phyloP scores from a whole-genome alignment of 2,329 filamentous ascomycete species.

The Metarhizium rileyi region DNA sequence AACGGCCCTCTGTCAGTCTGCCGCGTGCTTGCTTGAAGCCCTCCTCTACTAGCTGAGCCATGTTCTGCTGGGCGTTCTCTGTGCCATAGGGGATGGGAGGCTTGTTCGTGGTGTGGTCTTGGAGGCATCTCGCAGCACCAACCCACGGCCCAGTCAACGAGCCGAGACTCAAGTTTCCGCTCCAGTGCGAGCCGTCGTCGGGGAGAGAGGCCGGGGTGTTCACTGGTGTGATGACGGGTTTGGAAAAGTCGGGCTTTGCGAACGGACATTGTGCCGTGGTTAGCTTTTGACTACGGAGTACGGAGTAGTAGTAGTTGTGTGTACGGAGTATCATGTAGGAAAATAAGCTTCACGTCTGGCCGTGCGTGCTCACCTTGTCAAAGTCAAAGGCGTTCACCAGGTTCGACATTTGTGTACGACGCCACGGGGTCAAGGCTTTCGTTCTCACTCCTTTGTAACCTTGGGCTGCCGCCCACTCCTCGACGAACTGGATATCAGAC shows the following conservation, averaged over 20 bases:
- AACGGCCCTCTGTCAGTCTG: slow-evolving; percentile 42
- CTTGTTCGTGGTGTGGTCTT: slow-evolving; percentile 5
- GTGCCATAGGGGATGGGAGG: slow-evolving; percentile 10
- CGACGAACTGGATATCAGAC: slow-evolving; percentile 43
- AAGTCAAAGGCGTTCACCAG: slow-evolving; percentile 28
- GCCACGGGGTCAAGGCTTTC: slow-evolving; percentile 16
- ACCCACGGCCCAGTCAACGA: slow-evolving; percentile 12
- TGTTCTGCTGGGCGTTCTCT: slow-evolving; percentile 60
- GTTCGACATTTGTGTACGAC: slow-evolving; percentile 19
- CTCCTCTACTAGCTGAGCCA: slow-evolving; percentile 59
- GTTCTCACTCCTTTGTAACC: slow-evolving; percentile 24
- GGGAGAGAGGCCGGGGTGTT: slow-evolving; percentile 5
- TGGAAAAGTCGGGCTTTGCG: slow-evolving; percentile 10
- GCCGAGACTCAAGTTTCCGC: slow-evolving; percentile 10
- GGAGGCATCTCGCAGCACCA: slow-evolving; percentile 10
- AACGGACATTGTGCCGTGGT: not conserved
- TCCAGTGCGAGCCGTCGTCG: slow-evolving; percentile 4
- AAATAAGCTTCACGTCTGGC: too few relatives aligned
- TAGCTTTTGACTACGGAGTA: too few relatives aligned
- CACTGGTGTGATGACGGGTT: slow-evolving; percentile 3
- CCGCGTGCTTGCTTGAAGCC: slow-evolving; percentile 44
- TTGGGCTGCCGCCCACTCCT: slow-evolving; percentile 29
- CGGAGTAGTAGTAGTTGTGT: too few relatives aligned
- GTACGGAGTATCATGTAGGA: not conserved
- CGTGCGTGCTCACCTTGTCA: slow-evolving; percentile 19